Base-by-base conservation (phyloP, 1,284 basidiomycete species). In the Sanguinoderma infundibulare region DNA sequence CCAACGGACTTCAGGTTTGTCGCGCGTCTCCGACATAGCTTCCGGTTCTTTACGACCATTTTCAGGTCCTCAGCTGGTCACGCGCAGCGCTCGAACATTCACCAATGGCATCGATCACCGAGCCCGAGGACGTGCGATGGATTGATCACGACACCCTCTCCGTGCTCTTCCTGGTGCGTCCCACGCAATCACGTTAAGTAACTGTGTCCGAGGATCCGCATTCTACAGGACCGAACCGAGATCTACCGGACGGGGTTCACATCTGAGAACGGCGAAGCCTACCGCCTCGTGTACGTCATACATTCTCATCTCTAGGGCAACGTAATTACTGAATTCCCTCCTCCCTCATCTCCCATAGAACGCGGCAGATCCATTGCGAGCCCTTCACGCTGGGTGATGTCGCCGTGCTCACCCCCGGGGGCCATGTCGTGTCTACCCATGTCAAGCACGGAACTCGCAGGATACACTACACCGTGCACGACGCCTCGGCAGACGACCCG, bases 171-270 rank as follows among this genome's bases (percentile, higher is more conserved):
- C 9, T 34, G 10, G 65, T 67, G 36, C 3, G 60, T 32, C 5
- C 26, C 28, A 35, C 30, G 35, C 26, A n/a, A 30, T 36, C 8
- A n/a, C 57, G 6, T 35, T 5, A 4, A 17, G 24, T 50, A 20
- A 30, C 53, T 44, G 12, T 24, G 28, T 34, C 28, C 42, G 42
- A 46, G 42, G 42, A 55, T 51, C 20, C 6, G 46, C 46, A 8
- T 38, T 28, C 20, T 35, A 53, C 63, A 87, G 84, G 79, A 81
- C 46, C 77, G 75, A 53, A 74, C 77, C 3, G 81, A 84, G 55
- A 58, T 78, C 4, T 80, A 82, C 63, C 62, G 55, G 30, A 54
- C 83, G 10, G 70, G 74, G 20, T 30, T 34, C 17, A 10, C 36
- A 2, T 5, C 40, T 17, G 42, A 20, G 20, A 36, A 39, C 55